Percentiles rank a stretch among this genome's conserved stretches.
These are phyloP conservation scores for Aspergillus leporis DNA, from an alignment of 495 filamentous ascomycete species.

Conservation along the genomic window DNA sequence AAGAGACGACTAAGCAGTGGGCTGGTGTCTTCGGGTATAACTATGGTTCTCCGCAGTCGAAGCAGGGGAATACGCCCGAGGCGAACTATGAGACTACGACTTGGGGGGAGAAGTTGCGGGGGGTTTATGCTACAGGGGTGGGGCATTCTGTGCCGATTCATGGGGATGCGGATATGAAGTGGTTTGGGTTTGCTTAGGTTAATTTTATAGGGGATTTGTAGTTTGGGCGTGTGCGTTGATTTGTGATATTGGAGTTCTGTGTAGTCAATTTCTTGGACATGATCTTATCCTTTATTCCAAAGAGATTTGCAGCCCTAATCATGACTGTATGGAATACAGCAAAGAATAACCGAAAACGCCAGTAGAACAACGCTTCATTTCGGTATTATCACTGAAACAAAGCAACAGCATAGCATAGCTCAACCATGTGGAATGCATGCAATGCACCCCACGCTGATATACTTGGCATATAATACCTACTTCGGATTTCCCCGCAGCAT, in stretches of 20 bases:
- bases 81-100: conserved; percentile 42
- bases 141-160: conserved; percentile 52
- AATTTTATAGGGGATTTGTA: too few relatives aligned
- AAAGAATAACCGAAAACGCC: too few relatives aligned
- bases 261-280: too few relatives aligned
- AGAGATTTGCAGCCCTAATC: too few relatives aligned
- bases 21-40: conserved; percentile 46
- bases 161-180: conserved; percentile 47
- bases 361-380: too few relatives aligned
- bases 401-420: too few relatives aligned
- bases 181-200: conserved; percentile 36
- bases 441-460: background rate
- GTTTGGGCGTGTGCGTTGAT: too few relatives aligned
- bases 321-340: too few relatives aligned
- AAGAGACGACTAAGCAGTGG: conserved; percentile 61
- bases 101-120: conserved; percentile 53
- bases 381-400: background rate
- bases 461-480: background rate
- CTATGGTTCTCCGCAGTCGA: conserved; percentile 28
- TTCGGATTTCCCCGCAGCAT: background rate
- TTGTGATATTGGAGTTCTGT: too few relatives aligned
- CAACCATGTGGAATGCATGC: too few relatives aligned
- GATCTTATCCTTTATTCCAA: too few relatives aligned
- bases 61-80: conserved; percentile 39
- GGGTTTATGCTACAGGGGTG: conserved; percentile 48